Conservation (phyloP, 2,329 filamentous ascomycete species). For the Xenosphaeropsis pyriputrescens region DNA sequence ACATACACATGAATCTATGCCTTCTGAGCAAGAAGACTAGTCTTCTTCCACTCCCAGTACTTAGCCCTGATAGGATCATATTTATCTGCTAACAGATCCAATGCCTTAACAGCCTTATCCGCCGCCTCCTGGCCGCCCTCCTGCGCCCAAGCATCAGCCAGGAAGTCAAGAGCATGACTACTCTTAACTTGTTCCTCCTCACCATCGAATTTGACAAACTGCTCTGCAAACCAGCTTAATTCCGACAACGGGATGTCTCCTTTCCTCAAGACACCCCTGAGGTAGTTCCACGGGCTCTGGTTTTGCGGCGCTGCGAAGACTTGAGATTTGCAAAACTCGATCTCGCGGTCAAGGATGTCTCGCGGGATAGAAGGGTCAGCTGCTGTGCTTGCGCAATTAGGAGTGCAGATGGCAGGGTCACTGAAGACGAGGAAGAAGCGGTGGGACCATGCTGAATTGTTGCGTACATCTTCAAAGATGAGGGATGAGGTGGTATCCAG, state of each 20-base stretch:
- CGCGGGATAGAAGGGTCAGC: conserved; percentile 41
- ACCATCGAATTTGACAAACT: conserved; percentile 34
- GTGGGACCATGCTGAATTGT: conserved; percentile 97
- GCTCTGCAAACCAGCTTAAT: conserved; percentile 31
- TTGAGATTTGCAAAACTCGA: conserved; percentile 58
- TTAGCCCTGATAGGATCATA: conserved; percentile 86
- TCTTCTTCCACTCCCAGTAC: conserved; percentile 73
- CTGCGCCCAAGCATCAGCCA: conserved; percentile 50
- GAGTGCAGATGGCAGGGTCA: conserved; percentile 34
- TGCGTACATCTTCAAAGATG: conserved; percentile 69
- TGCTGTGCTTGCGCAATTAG: conserved; percentile 31
- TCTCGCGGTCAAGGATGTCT: conserved; percentile 56
- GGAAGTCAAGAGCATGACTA: conserved; percentile 54
- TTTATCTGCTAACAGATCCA: conserved; percentile 62
- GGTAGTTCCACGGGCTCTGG: conserved; percentile 86
- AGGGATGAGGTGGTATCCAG: conserved; percentile 56
- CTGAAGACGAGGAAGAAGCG: conserved; percentile 85
- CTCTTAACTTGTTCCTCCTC: conserved; percentile 33
- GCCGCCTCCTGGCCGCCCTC: conserved; percentile 38
- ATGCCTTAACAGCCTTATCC: conserved; percentile 50
- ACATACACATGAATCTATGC: background rate
- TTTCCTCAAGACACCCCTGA: conserved; percentile 61
- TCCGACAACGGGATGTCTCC: conserved; percentile 34
- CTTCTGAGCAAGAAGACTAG: background rate
- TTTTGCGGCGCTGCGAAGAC: conserved; percentile 80